phyloP scores from a whole-genome alignment of 345 rosid genomes.

The Triadica sebifera region DNA sequence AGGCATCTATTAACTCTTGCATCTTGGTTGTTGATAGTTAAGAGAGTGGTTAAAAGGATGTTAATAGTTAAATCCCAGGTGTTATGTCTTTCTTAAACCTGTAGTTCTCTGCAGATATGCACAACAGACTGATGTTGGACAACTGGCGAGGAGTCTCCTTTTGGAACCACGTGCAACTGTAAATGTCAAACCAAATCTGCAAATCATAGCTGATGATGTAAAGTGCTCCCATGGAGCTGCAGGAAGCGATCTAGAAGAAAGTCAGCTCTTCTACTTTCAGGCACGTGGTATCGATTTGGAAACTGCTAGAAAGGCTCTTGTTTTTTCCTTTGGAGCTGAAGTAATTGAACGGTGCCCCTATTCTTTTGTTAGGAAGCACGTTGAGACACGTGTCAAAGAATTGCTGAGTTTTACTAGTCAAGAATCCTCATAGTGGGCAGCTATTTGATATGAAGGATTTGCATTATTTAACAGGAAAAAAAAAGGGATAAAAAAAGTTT shows the following conservation, averaged over 20 bases:
- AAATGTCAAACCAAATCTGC: conserved; percentile 89
- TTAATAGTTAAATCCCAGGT: neutral
- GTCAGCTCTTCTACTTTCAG: conserved; percentile 82
- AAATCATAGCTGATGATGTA: conserved; percentile 85
- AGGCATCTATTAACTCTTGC: neutral
- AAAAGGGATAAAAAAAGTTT: no score
- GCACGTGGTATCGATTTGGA: conserved; percentile 78
- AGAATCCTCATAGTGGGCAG: neutral
- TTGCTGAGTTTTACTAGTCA: conserved; percentile 43
- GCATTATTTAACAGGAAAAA: neutral
- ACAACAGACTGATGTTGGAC: conserved; percentile 90
- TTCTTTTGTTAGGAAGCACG: conserved; percentile 46
- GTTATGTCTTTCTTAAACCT: no score
- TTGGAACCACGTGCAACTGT: conserved; percentile 86
- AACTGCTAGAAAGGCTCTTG: conserved; percentile 80
- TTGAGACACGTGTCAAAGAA: conserved; percentile 49
- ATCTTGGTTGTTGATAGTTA: neutral
- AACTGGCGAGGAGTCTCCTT: conserved; percentile 77
- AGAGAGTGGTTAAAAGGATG: neutral
- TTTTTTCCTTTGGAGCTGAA: conserved; percentile 79
- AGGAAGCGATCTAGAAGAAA: conserved; percentile 79
- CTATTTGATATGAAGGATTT: neutral
- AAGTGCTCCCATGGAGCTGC: conserved; percentile 99
- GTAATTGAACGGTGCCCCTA: conserved; percentile 56
- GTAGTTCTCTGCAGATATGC: conserved; percentile 52